Evolutionary conservation across 1,284 basidiomycete species (phyloP), one percentile per base, ranked within the genome.

Genomic region (Ceratobasidium sp.): DNA sequence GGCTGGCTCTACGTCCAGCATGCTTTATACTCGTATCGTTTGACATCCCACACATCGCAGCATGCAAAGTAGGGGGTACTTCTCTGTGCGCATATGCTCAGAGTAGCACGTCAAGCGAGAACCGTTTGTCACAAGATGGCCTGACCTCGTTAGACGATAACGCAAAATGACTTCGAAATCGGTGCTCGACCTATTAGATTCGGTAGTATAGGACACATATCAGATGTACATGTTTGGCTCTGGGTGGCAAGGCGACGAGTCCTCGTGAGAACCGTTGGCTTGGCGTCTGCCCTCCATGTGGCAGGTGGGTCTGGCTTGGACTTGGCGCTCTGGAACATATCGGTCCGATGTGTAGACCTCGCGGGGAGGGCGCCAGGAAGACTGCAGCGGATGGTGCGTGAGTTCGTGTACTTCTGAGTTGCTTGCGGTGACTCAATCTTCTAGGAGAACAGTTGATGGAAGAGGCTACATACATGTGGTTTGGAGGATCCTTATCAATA

Each of bases 341-440:
- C 28, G 52, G 48, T 55, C 26, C 23, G 52, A 26, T 36, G 64
- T 36, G 23, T 32, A 9, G 28, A 43, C 50, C 34, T 41, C 36
- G 52, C 52, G 64, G 48, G 57, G 26, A 28, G 18, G 43, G 36
- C 64, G 34, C 9, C 21, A 23, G 50, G 52, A 67, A 67, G 50
- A n/a, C 23, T 23, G 26, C 26, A 39, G 64, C 48, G 36, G 48
- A 32, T 53, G 46, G 57, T 16, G n/a, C 26, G 32, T 26, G 32
- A 65, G 46, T 52, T 67, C 64, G 23, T 28, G 41, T 67, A 4
- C 28, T 43, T 36, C 64, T 43, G n/a, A 3, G 64, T 55, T 55
- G 52, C 64, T 67, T 30, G 36, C 55, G 64, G 64, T 67, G 64
- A 67, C 34, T 26, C 50, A n/a, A 10, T 41, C 64, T 55, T 67